phyloP scores from a whole-genome alignment of 2,329 filamentous ascomycete genomes.

The Cephalotrichum gorgonifer region DNA sequence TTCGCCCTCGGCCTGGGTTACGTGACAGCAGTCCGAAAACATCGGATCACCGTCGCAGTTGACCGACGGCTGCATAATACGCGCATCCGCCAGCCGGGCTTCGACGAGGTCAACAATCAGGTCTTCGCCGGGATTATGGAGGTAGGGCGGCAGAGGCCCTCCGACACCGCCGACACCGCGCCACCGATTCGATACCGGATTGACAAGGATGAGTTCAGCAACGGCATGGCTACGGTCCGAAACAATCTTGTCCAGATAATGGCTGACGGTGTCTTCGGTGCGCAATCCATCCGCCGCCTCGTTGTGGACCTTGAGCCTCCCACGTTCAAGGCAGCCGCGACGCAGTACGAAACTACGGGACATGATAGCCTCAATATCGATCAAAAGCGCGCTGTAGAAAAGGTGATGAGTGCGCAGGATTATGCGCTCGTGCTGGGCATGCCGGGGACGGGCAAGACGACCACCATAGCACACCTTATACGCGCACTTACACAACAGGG shows the following conservation, averaged over 20 bases:
- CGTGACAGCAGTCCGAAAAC: slow-evolving; percentile 65
- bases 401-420: slow-evolving; percentile 91
- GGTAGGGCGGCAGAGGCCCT: slow-evolving; percentile 26
- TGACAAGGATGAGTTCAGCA: slow-evolving; percentile 97
- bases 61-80: slow-evolving; percentile 85
- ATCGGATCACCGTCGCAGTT: slow-evolving; percentile 75
- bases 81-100: slow-evolving; percentile 63
- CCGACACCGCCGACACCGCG: slow-evolving; percentile 14
- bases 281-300: slow-evolving; percentile 62
- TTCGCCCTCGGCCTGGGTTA: slow-evolving; percentile 92
- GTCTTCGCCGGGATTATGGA: slow-evolving; percentile 90
- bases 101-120: slow-evolving; percentile 69
- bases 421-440: slow-evolving; percentile 97
- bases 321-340: slow-evolving; percentile 57
- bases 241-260: slow-evolving; percentile 93
- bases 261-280: slow-evolving; percentile 63
- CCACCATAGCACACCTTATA: slow-evolving; percentile 96
- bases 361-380: slow-evolving; percentile 71
- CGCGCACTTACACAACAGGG: slow-evolving; percentile 77
- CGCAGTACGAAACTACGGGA: slow-evolving; percentile 39
- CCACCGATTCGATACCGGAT: slow-evolving; percentile 61
- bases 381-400: slow-evolving; percentile 76
- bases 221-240: slow-evolving; percentile 88
- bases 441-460: slow-evolving; percentile 97
- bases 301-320: slow-evolving; percentile 71